These are phyloP conservation scores for Penicillium psychrosexuale DNA, from an alignment of 2,329 filamentous ascomycete genomes.

Conservation along the genomic window DNA sequence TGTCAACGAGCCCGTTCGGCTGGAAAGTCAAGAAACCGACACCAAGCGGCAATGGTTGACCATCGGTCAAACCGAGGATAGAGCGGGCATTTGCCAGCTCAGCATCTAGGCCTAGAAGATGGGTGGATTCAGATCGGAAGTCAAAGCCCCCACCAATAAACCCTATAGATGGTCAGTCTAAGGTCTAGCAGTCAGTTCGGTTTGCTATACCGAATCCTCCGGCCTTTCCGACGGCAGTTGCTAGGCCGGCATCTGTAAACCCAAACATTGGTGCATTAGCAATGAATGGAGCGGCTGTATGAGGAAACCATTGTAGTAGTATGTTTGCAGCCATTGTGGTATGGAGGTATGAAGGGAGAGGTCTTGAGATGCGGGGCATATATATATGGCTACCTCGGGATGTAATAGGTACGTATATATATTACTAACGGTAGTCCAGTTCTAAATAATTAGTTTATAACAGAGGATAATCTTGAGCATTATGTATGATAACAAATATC, in stretches of 20 bases:
- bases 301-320: conserved; percentile 17
- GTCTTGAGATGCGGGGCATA: not conserved
- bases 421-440: not conserved
- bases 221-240: conserved; percentile 17
- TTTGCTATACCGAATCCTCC: conserved; percentile 18
- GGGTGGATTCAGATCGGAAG: conserved; percentile 14
- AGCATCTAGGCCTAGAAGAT: conserved; percentile 15
- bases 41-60: conserved; percentile 49
- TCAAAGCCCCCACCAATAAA: conserved; percentile 23
- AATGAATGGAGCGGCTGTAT: conserved; percentile 19
- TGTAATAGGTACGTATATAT: not conserved
- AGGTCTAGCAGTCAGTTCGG: not conserved
- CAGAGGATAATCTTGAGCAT: not conserved
- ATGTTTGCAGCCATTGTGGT: not conserved
- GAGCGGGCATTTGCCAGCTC: conserved; percentile 11
- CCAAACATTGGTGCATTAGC: conserved; percentile 26
- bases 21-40: conserved; percentile 62
- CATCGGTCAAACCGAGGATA: conserved; percentile 2
- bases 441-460: not conserved
- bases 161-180: conserved; percentile 7
- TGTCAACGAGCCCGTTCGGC: conserved; percentile 14
- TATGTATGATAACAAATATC: no score
- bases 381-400: not conserved
- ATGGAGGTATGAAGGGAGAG: not conserved
- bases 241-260: conserved; percentile 15